These are phyloP conservation scores for Penicillium roqueforti DNA, from an alignment of 495 filamentous ascomycete species.

Conservation along the genomic window DNA sequence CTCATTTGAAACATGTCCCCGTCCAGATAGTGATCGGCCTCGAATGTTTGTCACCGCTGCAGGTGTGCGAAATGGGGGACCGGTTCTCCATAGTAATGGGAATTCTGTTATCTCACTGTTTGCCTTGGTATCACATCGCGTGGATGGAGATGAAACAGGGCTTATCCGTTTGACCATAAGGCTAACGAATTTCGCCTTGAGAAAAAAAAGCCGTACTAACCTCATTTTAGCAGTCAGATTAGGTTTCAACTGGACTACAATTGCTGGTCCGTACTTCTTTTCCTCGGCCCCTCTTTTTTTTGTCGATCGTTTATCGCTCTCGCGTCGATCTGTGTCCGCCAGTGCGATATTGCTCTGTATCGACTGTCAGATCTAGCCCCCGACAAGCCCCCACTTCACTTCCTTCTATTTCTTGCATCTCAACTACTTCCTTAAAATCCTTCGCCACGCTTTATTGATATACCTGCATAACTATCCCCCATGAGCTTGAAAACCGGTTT, in stretches of 20 bases:
- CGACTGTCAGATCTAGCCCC: conserved; percentile 15
- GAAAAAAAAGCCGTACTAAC: neutral
- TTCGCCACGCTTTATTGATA: conserved; percentile 4
- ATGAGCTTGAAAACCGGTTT: conserved; percentile 10
- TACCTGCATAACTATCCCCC: conserved; percentile 1
- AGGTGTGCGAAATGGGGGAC: neutral
- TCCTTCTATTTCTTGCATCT: conserved; percentile 3
- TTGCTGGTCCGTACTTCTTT: neutral
- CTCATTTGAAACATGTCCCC: conserved; percentile 8
- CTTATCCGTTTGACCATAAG: conserved; percentile 3
- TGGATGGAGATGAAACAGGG: conserved; percentile 6
- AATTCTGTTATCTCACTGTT: neutral
- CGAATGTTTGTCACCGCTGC: conserved; percentile 6
- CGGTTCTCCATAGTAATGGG: neutral
- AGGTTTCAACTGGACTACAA: neutral
- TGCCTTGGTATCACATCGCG: conserved; percentile 10
- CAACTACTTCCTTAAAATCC: neutral
- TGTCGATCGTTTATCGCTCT: conserved; percentile 16
- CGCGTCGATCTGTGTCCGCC: conserved; percentile 12
- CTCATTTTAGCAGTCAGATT: neutral
- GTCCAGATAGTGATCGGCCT: conserved; percentile 7
- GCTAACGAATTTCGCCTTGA: neutral
- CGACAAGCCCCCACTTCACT: neutral
- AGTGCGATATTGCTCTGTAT: neutral
- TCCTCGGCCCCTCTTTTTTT: neutral